A percentile compares a stretch with the other conserved stretches of the same genome.
Evolutionary conservation across 371 early-diverging fungal genomes (phyloP).

Genomic region (Actinomortierella wolfii): DNA sequence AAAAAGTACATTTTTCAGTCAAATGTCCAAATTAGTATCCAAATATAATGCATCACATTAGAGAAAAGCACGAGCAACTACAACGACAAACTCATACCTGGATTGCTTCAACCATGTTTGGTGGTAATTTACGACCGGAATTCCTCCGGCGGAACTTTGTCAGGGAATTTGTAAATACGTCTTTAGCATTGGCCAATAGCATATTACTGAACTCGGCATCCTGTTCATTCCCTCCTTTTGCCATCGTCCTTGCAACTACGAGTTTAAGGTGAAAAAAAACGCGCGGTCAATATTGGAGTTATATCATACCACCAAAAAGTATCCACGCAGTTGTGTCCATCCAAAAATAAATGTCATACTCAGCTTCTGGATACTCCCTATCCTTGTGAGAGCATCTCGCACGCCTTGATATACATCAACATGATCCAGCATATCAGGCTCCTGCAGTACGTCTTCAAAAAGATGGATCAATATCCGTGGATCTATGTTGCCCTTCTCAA

Average conservation of each 20-base stretch:
- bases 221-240: conserved; percentile 18
- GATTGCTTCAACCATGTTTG: conserved; percentile 18
- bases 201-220: conserved; percentile 48
- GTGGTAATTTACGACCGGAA: conserved; percentile 1
- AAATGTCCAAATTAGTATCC: conserved; percentile 1
- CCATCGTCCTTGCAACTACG: conserved; percentile 10
- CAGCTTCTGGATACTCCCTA: conserved; percentile 58
- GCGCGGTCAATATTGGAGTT: conserved; percentile 13
- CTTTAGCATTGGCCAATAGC: conserved; percentile 64
- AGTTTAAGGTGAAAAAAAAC: not conserved
- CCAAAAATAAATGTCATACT: conserved; percentile 46
- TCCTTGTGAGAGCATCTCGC: conserved; percentile 24
- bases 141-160: conserved; percentile 46
- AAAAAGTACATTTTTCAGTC: not conserved
- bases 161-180: conserved; percentile 55
- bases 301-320: too few species aligned
- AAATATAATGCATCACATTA: not conserved
- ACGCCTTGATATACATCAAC: conserved; percentile 56
- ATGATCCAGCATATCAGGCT: conserved; percentile 17
- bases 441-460: conserved; percentile 59
- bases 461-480: conserved; percentile 63
- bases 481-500: conserved; percentile 70
- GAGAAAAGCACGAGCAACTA: not conserved
- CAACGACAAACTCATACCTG: conserved; percentile 25
- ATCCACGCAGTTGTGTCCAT: too few species aligned